Evolutionary conservation across 495 filamentous ascomycete species (phyloP).

Genomic region (Rhypophila decipiens): DNA sequence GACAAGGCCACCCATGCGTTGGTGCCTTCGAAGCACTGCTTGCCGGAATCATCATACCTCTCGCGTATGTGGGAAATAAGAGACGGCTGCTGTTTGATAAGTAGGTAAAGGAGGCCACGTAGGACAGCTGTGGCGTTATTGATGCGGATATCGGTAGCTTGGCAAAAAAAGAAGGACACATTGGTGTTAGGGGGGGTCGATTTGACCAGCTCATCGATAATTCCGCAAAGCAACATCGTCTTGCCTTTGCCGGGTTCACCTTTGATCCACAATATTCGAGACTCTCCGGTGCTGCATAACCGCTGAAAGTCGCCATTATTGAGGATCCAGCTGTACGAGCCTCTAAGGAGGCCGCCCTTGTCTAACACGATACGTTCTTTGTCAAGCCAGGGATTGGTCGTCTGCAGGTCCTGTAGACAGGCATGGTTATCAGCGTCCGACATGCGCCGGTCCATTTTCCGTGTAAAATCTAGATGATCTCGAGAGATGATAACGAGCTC

Average conservation of each 20-base stretch:
- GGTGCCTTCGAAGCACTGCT: conserved; percentile 23
- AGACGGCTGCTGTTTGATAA: conserved; percentile 25
- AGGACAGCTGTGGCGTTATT: conserved; percentile 37
- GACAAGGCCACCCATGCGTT: conserved; percentile 26
- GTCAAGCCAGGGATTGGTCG: conserved; percentile 1
- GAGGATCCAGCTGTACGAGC: conserved; percentile 41
- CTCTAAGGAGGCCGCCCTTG: conserved; percentile 31
- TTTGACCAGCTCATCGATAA: conserved; percentile 36
- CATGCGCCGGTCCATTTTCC: too few relatives aligned
- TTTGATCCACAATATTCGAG: conserved; percentile 40
- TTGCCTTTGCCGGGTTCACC: conserved; percentile 33
- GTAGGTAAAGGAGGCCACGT: conserved; percentile 34
- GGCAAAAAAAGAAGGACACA: conserved; percentile 38
- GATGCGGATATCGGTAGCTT: conserved; percentile 25
- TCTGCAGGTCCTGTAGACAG: neutral
- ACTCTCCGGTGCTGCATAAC: conserved; percentile 23
- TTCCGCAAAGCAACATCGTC: conserved; percentile 34
- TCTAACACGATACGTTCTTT: conserved; percentile 25
- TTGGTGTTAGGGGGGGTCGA: neutral
- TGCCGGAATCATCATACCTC: conserved; percentile 21
- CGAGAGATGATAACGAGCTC: too few relatives aligned
- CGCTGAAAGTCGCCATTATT: conserved; percentile 25
- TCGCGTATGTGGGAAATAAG: conserved; percentile 27
- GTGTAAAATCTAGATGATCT: too few relatives aligned
- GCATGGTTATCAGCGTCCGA: too few relatives aligned